phyloP scores from a whole-genome alignment of 1,284 basidiomycete genomes.

The Lentinula novae-zelandiae region DNA sequence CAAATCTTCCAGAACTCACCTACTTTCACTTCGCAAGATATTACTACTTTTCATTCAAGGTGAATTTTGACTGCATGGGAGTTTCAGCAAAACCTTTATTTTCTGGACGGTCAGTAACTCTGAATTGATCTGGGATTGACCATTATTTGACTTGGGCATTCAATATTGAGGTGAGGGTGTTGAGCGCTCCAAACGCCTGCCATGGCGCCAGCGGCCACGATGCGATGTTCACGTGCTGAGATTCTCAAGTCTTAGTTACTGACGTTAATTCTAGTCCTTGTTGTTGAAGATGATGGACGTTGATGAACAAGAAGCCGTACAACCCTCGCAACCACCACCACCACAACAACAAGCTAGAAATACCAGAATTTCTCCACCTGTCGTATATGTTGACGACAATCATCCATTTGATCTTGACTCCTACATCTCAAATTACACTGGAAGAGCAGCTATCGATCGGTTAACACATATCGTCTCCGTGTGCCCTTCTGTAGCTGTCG shows the following conservation, averaged over 20 bases:
- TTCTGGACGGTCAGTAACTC: no score
- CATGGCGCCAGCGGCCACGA: no score
- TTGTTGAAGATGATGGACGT: constrained; percentile 12
- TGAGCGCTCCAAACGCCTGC: no score
- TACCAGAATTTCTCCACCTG: neutral
- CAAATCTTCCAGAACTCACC: no score
- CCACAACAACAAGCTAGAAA: neutral
- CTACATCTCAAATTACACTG: constrained; percentile 36
- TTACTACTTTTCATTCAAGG: no score
- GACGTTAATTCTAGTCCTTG: neutral
- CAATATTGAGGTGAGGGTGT: no score
- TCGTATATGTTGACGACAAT: constrained; percentile 15
- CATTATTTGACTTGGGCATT: no score
- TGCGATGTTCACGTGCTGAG: neutral
- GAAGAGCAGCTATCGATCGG: constrained; percentile 65
- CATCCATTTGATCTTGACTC: constrained; percentile 18
- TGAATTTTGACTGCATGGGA: no score
- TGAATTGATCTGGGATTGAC: no score
- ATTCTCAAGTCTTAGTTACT: no score
- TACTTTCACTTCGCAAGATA: no score
- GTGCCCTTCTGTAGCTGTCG: constrained; percentile 64
- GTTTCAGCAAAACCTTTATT: no score
- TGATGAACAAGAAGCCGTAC: constrained; percentile 9
- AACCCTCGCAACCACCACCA: neutral
- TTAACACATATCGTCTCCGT: constrained; percentile 60